A percentile compares a stretch with the other conserved stretches of the same genome.
phyloP scores from a whole-genome alignment of 2,329 filamentous ascomycete species.

The Davidsoniella neocaledoniae region DNA sequence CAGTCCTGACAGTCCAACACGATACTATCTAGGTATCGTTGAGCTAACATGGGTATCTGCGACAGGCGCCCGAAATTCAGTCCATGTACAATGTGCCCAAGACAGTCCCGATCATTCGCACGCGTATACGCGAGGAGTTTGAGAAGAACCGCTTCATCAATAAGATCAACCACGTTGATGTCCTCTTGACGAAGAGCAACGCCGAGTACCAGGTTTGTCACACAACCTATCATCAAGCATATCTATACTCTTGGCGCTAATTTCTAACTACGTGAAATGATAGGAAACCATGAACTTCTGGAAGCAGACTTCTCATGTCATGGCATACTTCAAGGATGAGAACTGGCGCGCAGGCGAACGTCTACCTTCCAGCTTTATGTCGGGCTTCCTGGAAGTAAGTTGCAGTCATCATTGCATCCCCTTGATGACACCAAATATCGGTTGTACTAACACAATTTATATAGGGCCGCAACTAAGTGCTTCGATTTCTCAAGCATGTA shows the following conservation, averaged over 20 bases:
- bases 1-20: neutral
- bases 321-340: slow-evolving; percentile 91
- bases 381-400: slow-evolving; percentile 82
- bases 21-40: no score
- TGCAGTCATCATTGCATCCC: neutral
- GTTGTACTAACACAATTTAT: slow-evolving; percentile 1
- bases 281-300: slow-evolving; percentile 99
- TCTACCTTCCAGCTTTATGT: slow-evolving; percentile 80
- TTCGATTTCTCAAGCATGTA: neutral
- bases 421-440: neutral
- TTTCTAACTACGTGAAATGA: slow-evolving; percentile 2
- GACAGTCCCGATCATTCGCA: slow-evolving; percentile 73
- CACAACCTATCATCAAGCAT: neutral
- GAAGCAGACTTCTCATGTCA: slow-evolving; percentile 90
- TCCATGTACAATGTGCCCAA: slow-evolving; percentile 90
- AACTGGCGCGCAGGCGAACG: slow-evolving; percentile 57
- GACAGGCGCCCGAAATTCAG: slow-evolving; percentile 85
- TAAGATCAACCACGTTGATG: slow-evolving; percentile 75
- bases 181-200: slow-evolving; percentile 79
- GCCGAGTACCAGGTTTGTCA: slow-evolving; percentile 73
- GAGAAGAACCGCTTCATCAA: slow-evolving; percentile 88
- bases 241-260: neutral
- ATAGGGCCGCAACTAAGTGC: slow-evolving; percentile 38
- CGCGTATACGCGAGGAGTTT: slow-evolving; percentile 91
- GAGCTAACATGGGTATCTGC: neutral